Evolutionary conservation across 1,284 basidiomycete species (phyloP).

Genomic region (Moesziomyces aphidis): DNA sequence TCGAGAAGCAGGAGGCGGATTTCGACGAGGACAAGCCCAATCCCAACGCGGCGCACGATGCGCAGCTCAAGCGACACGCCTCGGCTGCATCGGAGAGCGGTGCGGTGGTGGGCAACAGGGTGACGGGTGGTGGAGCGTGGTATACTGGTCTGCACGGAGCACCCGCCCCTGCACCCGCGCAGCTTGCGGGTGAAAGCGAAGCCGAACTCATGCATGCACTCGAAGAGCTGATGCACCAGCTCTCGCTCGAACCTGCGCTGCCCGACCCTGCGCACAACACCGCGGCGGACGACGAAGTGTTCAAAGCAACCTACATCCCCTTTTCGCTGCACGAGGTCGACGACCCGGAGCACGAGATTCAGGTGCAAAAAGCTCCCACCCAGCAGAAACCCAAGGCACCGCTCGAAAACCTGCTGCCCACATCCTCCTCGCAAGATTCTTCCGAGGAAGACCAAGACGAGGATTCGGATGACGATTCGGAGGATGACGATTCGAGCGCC

Average conservation of each 20-base stretch:
- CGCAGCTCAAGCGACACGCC: slow-evolving; percentile 1
- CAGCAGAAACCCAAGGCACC: neutral
- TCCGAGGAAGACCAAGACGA: slow-evolving; percentile 9
- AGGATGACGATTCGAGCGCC: slow-evolving; percentile 5
- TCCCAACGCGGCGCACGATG: slow-evolving; percentile 26
- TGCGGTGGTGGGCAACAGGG: slow-evolving; percentile 11
- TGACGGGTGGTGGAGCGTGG: slow-evolving; percentile 38
- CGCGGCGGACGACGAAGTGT: slow-evolving; percentile 55
- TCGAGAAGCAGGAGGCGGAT: slow-evolving; percentile 53
- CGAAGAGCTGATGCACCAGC: slow-evolving; percentile 36
- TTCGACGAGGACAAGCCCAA: slow-evolving; percentile 29
- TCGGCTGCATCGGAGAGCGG: no score
- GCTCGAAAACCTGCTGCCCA: slow-evolving; percentile 8
- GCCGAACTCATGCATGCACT: slow-evolving; percentile 47
- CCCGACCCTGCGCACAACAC: neutral
- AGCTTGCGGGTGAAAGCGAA: slow-evolving; percentile 49
- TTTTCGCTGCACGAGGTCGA: slow-evolving; percentile 64
- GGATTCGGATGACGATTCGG: slow-evolving; percentile 11
- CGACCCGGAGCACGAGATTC: slow-evolving; percentile 64
- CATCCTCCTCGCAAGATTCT: neutral
- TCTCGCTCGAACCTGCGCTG: slow-evolving; percentile 10
- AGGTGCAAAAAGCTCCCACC: slow-evolving; percentile 19
- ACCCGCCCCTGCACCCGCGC: neutral
- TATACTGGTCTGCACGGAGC: slow-evolving; percentile 23
- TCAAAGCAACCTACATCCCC: slow-evolving; percentile 62